Evolutionary conservation across 2,329 filamentous ascomycete genomes (phyloP).

Genomic region (Beauveria sp.): DNA sequence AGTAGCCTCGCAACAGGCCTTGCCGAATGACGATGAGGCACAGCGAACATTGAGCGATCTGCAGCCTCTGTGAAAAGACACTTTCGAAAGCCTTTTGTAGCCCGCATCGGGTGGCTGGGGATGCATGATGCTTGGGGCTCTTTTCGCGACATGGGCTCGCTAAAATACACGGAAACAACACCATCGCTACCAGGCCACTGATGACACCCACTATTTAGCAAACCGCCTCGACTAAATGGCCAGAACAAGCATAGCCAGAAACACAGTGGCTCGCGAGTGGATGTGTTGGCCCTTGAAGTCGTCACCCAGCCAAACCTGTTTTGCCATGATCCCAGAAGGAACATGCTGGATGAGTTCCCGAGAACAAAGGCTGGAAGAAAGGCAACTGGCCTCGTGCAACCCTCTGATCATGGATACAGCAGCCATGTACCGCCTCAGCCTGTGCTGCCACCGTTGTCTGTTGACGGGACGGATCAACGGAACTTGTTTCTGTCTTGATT

Average conservation of each 20-base stretch:
- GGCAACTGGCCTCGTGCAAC: background rate
- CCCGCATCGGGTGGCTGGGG: background rate
- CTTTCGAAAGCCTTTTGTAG: too few species aligned
- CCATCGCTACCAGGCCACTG: background rate
- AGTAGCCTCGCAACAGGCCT: background rate
- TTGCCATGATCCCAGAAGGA: background rate
- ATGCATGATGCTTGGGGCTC: background rate
- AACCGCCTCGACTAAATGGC: background rate
- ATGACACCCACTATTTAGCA: background rate
- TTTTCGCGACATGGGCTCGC: background rate
- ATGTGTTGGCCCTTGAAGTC: background rate
- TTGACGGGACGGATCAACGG: background rate
- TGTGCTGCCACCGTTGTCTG: background rate
- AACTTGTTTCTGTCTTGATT: background rate
- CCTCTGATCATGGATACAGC: too few species aligned
- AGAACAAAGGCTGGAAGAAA: background rate
- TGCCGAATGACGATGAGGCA: background rate
- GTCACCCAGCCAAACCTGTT: background rate
- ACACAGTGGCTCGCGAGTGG: background rate
- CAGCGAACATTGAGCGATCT: background rate
- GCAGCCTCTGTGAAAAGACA: background rate
- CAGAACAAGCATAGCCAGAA: background rate
- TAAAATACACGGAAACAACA: background rate
- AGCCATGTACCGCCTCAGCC: background rate
- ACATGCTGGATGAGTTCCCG: background rate